Percentiles rank a stretch among this genome's conserved stretches.
These are phyloP conservation scores for Quercus aquifolioides DNA, from an alignment of 306 rosid genomes.

Conservation along the genomic window DNA sequence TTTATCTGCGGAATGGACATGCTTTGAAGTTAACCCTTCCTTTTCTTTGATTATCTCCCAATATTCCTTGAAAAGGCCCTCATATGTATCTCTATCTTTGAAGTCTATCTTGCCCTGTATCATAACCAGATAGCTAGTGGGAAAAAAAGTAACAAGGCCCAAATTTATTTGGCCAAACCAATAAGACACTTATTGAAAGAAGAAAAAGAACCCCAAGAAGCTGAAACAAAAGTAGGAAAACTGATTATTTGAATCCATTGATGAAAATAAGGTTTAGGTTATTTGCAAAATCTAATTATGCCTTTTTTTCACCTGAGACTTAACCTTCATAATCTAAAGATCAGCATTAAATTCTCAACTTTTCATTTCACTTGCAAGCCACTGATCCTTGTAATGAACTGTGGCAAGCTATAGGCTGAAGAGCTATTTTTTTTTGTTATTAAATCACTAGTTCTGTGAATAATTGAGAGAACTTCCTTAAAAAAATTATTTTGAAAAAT, in stretches of 20 bases:
- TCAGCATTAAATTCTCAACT: neutral
- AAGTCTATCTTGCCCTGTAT: slow-evolving; percentile 56
- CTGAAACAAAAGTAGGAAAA: neutral
- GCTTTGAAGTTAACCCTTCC: slow-evolving; percentile 45
- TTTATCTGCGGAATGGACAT: slow-evolving; percentile 30
- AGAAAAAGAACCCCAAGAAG: neutral
- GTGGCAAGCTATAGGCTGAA: neutral
- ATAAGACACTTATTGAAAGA: slow-evolving; percentile 1
- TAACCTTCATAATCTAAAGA: neutral
- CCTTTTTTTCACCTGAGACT: neutral
- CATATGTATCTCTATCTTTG: slow-evolving; percentile 45
- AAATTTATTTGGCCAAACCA: neutral
- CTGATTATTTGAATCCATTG: neutral
- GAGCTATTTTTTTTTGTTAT: neutral
- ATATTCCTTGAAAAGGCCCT: slow-evolving; percentile 52
- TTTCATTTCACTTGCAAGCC: neutral
- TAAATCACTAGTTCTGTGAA: neutral
- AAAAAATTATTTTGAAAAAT: too few relatives aligned
- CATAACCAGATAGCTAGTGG: slow-evolving; percentile 19
- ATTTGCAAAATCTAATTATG: neutral
- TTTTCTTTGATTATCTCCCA: slow-evolving; percentile 47
- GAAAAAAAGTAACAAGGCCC: neutral
- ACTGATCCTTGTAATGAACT: neutral
- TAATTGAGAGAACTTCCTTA: neutral
- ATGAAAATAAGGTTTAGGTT: neutral